Percentiles rank a stretch among this genome's conserved stretches.
phyloP scores from a whole-genome alignment of 2,329 filamentous ascomycete species.

The Botrytis galanthina region DNA sequence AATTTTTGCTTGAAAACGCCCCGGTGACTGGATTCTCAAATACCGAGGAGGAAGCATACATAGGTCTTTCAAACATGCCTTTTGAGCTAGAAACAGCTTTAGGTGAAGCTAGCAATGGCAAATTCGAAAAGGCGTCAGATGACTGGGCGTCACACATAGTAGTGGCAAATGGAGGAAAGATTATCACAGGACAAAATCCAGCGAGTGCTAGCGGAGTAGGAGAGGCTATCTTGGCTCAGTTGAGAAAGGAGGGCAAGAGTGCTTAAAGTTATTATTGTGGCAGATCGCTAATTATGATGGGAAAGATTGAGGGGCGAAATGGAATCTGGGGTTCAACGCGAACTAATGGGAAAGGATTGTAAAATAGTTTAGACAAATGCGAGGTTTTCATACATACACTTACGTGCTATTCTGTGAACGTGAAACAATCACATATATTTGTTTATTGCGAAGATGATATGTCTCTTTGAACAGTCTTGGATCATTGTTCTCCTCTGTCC shows the following conservation, averaged over 20 bases:
- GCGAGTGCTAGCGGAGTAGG: conserved; percentile 43
- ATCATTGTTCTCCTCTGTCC: background rate
- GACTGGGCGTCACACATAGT: conserved; percentile 42
- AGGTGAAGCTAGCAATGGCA: conserved; percentile 48
- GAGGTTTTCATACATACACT: background rate
- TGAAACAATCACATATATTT: background rate
- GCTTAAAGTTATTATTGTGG: background rate
- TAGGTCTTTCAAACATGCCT: conserved; percentile 47
- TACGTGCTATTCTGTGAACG: background rate
- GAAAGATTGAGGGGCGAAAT: background rate
- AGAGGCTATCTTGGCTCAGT: conserved; percentile 40
- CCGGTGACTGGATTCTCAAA: conserved; percentile 60
- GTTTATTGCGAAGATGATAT: background rate
- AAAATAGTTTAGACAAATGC: background rate
- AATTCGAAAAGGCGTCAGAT: conserved; percentile 54
- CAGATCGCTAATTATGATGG: background rate
- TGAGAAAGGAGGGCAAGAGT: background rate
- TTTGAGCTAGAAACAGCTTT: conserved; percentile 61
- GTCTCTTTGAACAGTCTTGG: background rate
- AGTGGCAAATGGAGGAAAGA: conserved; percentile 35
- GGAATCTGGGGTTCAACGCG: background rate
- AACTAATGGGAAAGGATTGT: background rate
- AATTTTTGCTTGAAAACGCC: conserved; percentile 54
- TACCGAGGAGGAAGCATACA: conserved; percentile 47
- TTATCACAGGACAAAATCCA: conserved; percentile 49